These are phyloP conservation scores for Tolypocladium ovalisporum DNA, from an alignment of 2,329 filamentous ascomycete species.

Conservation along the genomic window DNA sequence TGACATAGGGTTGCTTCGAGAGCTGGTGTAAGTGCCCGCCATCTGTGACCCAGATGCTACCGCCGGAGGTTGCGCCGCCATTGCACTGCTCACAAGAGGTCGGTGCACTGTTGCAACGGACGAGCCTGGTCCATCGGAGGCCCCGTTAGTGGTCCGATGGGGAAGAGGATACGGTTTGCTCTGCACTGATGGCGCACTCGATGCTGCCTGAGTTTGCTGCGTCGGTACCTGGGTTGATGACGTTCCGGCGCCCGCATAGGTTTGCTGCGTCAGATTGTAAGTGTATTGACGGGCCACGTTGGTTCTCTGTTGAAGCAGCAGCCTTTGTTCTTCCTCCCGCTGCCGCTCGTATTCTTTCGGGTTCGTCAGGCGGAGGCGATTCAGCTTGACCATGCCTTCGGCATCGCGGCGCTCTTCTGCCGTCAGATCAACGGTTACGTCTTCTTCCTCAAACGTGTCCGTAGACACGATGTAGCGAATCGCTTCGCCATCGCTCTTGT, in stretches of 20 bases:
- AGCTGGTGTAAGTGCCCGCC: neutral
- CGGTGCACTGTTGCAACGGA: neutral
- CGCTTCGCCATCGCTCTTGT: conserved; percentile 19
- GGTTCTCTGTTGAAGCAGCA: neutral
- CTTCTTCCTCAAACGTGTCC: conserved; percentile 64
- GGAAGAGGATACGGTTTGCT: neutral
- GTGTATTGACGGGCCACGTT: neutral
- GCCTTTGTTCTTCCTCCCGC: conserved; percentile 6
- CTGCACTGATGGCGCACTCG: neutral
- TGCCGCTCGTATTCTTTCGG: conserved; percentile 18
- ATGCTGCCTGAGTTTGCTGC: neutral
- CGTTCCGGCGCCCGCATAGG: neutral
- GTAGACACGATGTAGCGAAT: conserved; percentile 53
- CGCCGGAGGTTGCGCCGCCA: neutral
- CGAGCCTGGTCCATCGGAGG: neutral
- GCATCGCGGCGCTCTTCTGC: conserved; percentile 49
- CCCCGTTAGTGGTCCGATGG: neutral
- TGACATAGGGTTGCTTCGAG: neutral
- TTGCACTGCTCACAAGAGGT: neutral
- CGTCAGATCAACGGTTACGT: conserved; percentile 43
- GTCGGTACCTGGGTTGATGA: neutral
- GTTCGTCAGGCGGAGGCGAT: conserved; percentile 20
- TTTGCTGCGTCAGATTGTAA: neutral
- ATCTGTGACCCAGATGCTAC: neutral
- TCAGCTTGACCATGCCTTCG: conserved; percentile 24